Conservation (phyloP, 2,329 filamentous ascomycete genomes). For the Fusarium praegraminearum region DNA sequence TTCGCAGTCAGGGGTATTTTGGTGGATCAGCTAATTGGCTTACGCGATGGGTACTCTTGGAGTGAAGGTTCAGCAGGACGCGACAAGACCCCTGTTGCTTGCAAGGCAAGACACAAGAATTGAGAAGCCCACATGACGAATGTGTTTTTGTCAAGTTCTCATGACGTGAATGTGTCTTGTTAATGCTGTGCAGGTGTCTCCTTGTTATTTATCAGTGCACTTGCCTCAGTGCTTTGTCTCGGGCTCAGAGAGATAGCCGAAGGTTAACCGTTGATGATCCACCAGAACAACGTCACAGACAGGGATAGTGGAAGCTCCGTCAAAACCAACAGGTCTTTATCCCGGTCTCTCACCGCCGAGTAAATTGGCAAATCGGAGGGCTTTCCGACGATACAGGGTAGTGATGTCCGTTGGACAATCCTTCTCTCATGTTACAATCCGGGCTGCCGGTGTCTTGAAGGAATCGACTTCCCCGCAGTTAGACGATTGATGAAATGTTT, state of each 20-base stretch:
- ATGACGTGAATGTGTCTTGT: not conserved
- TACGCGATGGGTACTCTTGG: slow-evolving; percentile 33
- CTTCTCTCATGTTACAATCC: not conserved
- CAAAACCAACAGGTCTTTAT: not conserved
- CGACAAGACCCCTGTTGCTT: slow-evolving; percentile 1
- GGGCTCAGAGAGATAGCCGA: not conserved
- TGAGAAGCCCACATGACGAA: slow-evolving; percentile 23
- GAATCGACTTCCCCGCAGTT: not conserved
- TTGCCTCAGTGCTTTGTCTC: not conserved
- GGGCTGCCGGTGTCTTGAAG: not conserved
- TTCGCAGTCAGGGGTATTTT: slow-evolving; percentile 3
- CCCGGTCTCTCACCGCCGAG: slow-evolving; percentile 7
- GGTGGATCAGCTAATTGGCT: slow-evolving; percentile 4
- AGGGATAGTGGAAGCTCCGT: slow-evolving; percentile 15
- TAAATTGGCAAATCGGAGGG: not conserved
- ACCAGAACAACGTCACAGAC: not conserved
- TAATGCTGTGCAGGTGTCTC: not conserved
- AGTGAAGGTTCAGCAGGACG: not conserved
- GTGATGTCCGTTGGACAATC: not conserved
- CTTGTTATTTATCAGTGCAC: slow-evolving; percentile 15
- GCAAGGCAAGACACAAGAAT: slow-evolving; percentile 14
- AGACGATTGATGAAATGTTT: not conserved
- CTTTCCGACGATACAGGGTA: slow-evolving; percentile 11
- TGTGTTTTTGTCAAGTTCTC: not conserved
- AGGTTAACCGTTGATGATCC: not conserved